Base-by-base conservation (phyloP, 2,329 filamentous ascomycete species). In the Didymosphaeria variabile region DNA sequence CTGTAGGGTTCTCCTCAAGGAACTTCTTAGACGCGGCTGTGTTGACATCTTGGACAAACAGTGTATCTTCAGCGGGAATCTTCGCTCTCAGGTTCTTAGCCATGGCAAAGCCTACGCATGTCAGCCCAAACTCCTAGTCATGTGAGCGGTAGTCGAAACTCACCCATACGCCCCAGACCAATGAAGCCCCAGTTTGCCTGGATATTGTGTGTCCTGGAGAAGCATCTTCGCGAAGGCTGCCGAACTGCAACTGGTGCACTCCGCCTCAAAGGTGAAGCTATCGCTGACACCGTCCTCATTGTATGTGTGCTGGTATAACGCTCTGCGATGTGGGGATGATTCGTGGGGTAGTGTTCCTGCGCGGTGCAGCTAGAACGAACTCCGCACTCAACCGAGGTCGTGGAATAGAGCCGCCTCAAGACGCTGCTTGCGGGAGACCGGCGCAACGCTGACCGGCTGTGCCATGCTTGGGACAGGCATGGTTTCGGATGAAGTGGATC, bases 71-170 rank as follows among this genome's bases (percentile, higher is more conserved):
- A 23, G 82, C 78, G 3, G 88, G 86, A 32, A 91, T 84, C 74
- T 91, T 91, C 40, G 86, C 82, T 68, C 89, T 85, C 5, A 92
- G 81, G 69, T 91, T 92, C 75, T 84, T 86, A 38, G 90, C 90
- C 90, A 92, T 92, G 51, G 88, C 86, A 67, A 88, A 91, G 51
- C 90, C 89, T 90, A 62, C 26, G 13, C 1, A 51, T 10, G 51
- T 73, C 58, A 76, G 63, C 23, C 45, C 26, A 23, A n/a, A 56
- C 45, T 38, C 40, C 15, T 58, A 51, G 61, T 72, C 64, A 74
- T 66, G 63, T 71, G 63, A 71, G 64, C 46, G 38, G 44, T 3
- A 12, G 44, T 31, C 4, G 1, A 34, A 50, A 76, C 80, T 65
- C 66, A 83, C 82, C 82, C 82, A 84, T 84, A 55, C 79, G 77